These are phyloP conservation scores for Yamadazyma phyllophila DNA, from an alignment of 805 yeast species.

Conservation along the genomic window DNA sequence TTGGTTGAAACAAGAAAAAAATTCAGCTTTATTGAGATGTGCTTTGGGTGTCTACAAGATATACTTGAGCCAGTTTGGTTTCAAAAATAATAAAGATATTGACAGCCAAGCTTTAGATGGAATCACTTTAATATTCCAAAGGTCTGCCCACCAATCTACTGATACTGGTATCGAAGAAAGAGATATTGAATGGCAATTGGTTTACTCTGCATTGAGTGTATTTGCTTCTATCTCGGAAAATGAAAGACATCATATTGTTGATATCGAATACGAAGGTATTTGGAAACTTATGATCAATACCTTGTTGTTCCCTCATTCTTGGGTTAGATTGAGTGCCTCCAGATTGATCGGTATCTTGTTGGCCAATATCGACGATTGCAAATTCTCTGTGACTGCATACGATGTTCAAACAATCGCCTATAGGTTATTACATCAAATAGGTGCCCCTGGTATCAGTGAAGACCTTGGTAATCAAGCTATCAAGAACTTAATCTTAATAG, in stretches of 20 bases:
- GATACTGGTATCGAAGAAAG: conserved; percentile 32
- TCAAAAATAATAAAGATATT: conserved; percentile 34
- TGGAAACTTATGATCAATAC: conserved; percentile 56
- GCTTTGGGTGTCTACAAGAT: conserved; percentile 72
- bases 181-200: conserved; percentile 69
- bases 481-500: conserved; percentile 61
- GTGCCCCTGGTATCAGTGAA: conserved; percentile 72
- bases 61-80: conserved; percentile 50
- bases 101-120: conserved; percentile 35
- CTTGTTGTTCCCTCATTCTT: conserved; percentile 81
- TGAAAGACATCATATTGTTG: conserved; percentile 29
- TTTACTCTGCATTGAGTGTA: conserved; percentile 63
- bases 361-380: conserved; percentile 33
- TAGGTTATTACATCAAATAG: conserved; percentile 71
- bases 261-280: conserved; percentile 27
- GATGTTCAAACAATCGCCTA: conserved; percentile 68
- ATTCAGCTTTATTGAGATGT: conserved; percentile 58
- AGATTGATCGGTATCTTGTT: conserved; percentile 57
- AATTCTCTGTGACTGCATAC: conserved; percentile 35
- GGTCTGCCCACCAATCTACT: conserved; percentile 31
- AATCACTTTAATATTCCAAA: conserved; percentile 23
- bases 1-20: conserved; percentile 62
- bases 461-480: conserved; percentile 62
- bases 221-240: conserved; percentile 43
- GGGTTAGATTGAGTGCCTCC: conserved; percentile 75